Percentiles rank a stretch among this genome's conserved stretches.
Conservation (phyloP, 2,329 filamentous ascomycete species). For the Fusarium succisae region DNA sequence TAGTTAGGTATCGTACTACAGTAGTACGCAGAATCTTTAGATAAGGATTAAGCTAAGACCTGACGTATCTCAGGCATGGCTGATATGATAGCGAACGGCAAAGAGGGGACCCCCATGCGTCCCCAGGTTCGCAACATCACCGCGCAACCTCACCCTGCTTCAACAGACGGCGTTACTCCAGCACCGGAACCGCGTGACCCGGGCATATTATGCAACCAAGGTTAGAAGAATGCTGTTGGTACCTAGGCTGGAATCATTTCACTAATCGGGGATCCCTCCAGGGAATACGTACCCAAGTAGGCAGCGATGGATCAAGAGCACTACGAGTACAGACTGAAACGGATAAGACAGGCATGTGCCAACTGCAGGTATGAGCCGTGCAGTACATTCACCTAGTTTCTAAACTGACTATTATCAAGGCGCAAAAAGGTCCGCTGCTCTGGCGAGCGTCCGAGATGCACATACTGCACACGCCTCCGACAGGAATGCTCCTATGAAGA, state of each 20-base stretch:
- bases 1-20: no score
- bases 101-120: background rate
- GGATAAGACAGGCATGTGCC: background rate
- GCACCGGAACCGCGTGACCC: background rate
- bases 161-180: background rate
- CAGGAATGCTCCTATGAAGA: background rate
- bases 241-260: no score
- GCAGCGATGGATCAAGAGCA: background rate
- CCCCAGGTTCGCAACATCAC: background rate
- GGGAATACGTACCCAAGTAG: background rate
- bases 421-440: background rate
- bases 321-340: background rate
- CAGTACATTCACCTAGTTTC: background rate
- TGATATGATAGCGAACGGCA: background rate
- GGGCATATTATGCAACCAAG: background rate
- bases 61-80: background rate
- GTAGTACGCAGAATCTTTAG: background rate
- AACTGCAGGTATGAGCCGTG: background rate
- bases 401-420: background rate
- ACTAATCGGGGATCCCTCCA: background rate
- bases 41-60: background rate
- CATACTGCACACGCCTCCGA: background rate
- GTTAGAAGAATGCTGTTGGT: background rate
- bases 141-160: background rate
- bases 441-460: background rate